Evolutionary conservation across 305 asterid genomes (phyloP), one percentile per base, ranked within the genome.

Genomic region (Fraxinus angustifolia): DNA sequence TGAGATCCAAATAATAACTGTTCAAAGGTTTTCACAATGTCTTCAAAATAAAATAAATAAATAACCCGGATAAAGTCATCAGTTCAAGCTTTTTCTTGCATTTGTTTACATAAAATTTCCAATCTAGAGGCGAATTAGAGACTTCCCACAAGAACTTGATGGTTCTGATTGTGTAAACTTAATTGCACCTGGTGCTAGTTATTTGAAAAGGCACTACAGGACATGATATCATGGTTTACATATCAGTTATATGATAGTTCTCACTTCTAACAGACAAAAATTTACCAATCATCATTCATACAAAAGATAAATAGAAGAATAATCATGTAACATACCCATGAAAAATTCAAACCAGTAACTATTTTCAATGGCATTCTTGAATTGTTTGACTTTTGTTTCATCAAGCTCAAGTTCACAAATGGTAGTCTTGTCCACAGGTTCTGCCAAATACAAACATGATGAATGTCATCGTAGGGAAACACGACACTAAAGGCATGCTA

Each of bases 321-420:
- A 70, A 53, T 31, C 42, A 56, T 35, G 80, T 56, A 2, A 72
- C 90, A 36, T 89, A 91, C 94, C 94, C 86, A 91, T 84, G 88
- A 89, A 91, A 76, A 91, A 89, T 74, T 91, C 94, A 76, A 91
- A 87, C 94, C 94, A 91, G 75, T 91, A 91, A 78, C 82, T 87
- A 83, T 88, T 88, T 77, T 91, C 93, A 81, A 89, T 85, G 23
- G 92, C 94, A 82, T 88, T 86, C 88, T 89, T 91, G 83, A 91
- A 91, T 67, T 89, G 92, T 83, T 84, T 88, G 74, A 86, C 94
- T 88, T 88, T 90, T 45, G 88, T 79, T 70, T 88, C 92, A 74
- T 88, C 89, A 78, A 91, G 88, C 72, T 89, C 90, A 76, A 91
- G 88, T 73, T 82, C 88, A 72, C 94, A 91, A 79, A 91, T 78